Evolutionary conservation across 176 grass and related monocot species (phyloP), one percentile per base, ranked within the genome.

Genomic region (Phragmites australis): DNA sequence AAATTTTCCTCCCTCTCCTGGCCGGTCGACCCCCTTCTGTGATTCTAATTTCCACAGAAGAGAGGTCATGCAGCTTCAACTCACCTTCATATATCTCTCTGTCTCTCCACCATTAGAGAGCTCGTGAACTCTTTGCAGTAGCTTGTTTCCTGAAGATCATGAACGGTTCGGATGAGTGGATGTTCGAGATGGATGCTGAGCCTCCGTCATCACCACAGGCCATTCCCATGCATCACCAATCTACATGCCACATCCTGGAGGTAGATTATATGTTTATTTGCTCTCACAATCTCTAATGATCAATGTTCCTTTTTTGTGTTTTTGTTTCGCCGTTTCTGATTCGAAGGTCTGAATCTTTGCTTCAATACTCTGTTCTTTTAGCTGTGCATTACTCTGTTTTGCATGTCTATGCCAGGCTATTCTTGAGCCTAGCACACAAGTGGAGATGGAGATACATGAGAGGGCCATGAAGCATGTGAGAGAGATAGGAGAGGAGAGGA

Each of bases 181-280:
- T 89, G 55, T 89, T 89, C 57, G n/a, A 85, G 77, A 85, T 89
- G 87, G 87, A 89, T 30, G 26, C 17, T 15, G 82, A 85, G 46
- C 12, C 65, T 26, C 39, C 77, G 2, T 71, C 80, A 17, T 61
- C 87, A 8, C 55, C 77, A 9, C 45, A 71, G 45, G 22, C 21
- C 46, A 64, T 63, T 42, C 49, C 64, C 48, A 49, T 41, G 65
- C 71, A 77, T 41, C 77, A 81, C 22, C 82, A 77, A 19, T 39
- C n/a, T 9, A 55, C 87, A 55, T 65, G 47, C 82, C 37, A 29
- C 82, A 77, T 85, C 55, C 50, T 89, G 9, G 64, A 89, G 87
- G 87, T 88, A 11, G 47, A 29, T 54, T 42, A 21, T n/a, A 4
- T 14, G 21, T 34, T 23, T 23, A 40, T 78, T 48, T 17, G 42